phyloP scores from a whole-genome alignment of 129 eudicot genomes.

The Tagetes patula region DNA sequence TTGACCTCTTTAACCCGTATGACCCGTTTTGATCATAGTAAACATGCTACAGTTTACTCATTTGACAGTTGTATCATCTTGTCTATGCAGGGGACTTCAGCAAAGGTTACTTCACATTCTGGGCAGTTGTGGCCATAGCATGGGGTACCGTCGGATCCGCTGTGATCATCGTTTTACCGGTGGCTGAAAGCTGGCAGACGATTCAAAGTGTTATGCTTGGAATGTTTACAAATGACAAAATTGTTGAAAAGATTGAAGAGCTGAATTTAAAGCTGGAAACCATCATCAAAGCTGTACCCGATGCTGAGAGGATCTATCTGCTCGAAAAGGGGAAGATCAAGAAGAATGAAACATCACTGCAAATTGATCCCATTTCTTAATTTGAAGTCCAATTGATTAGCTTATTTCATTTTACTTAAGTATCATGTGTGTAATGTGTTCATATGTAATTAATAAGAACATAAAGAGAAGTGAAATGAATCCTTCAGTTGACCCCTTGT shows the following conservation, averaged over 20 bases:
- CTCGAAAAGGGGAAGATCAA: constrained; percentile 78
- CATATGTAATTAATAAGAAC: not conserved
- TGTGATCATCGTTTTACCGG: constrained; percentile 75
- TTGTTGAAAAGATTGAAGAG: constrained; percentile 77
- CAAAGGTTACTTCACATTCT: constrained; percentile 80
- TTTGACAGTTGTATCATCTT: not conserved
- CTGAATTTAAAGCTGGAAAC: constrained; percentile 65
- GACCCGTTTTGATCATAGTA: not conserved
- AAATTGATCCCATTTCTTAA: constrained; percentile 6
- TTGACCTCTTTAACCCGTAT: not conserved
- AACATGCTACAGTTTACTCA: not conserved
- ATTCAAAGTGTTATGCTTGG: constrained; percentile 61
- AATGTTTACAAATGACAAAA: constrained; percentile 80
- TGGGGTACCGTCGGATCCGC: constrained; percentile 97
- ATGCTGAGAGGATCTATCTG: constrained; percentile 69
- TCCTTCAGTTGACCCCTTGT: too few species aligned
- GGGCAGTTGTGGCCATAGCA: constrained; percentile 91
- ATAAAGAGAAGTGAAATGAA: not conserved
- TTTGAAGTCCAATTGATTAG: not conserved
- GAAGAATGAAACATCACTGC: constrained; percentile 57
- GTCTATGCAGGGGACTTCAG: constrained; percentile 62
- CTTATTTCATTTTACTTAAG: not conserved
- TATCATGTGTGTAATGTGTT: not conserved
- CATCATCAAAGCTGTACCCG: constrained; percentile 71
- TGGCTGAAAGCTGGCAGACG: constrained; percentile 84